A percentile compares a stretch with the other conserved stretches of the same genome.
These are phyloP conservation scores for Lichtheimia ramosa DNA, from an alignment of 371 early-diverging fungal species.

Conservation along the genomic window DNA sequence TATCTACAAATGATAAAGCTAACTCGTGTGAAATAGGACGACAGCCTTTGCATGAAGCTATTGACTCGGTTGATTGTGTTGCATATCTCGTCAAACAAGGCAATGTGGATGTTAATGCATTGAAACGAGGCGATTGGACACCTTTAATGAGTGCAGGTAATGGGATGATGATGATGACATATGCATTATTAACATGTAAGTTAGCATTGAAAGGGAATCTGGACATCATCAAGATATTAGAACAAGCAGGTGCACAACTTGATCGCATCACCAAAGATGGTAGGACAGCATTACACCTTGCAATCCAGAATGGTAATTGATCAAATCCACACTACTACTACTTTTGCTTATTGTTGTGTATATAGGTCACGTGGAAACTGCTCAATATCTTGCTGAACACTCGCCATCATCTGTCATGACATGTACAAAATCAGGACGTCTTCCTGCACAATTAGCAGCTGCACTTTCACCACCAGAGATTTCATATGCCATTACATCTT, in stretches of 20 bases:
- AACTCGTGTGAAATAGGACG: constrained; percentile 26
- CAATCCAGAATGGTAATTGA: constrained; percentile 46
- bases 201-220: constrained; percentile 46
- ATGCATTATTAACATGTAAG: not conserved
- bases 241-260: constrained; percentile 29
- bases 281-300: constrained; percentile 53
- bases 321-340: not conserved
- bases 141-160: constrained; percentile 52
- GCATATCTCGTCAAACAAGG: constrained; percentile 26
- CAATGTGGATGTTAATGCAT: constrained; percentile 46
- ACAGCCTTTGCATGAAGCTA: constrained; percentile 51
- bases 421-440: constrained; percentile 44
- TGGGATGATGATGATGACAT: not conserved
- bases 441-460: constrained; percentile 52
- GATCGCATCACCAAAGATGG: constrained; percentile 42
- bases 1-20: not conserved
- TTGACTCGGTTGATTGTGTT: constrained; percentile 42
- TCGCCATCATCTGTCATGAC: constrained; percentile 33
- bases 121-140: constrained; percentile 61
- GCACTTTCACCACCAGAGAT: constrained; percentile 11
- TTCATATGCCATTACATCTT: constrained; percentile 23
- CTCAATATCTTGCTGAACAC: constrained; percentile 33
- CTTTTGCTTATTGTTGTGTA: not conserved
- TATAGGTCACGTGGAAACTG: constrained; percentile 38
- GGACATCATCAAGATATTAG: constrained; percentile 34